Evolutionary conservation across 352 stramenopile species (phyloP), one percentile per base, ranked within the genome.

Genomic region (Pythium phragmiticola): DNA sequence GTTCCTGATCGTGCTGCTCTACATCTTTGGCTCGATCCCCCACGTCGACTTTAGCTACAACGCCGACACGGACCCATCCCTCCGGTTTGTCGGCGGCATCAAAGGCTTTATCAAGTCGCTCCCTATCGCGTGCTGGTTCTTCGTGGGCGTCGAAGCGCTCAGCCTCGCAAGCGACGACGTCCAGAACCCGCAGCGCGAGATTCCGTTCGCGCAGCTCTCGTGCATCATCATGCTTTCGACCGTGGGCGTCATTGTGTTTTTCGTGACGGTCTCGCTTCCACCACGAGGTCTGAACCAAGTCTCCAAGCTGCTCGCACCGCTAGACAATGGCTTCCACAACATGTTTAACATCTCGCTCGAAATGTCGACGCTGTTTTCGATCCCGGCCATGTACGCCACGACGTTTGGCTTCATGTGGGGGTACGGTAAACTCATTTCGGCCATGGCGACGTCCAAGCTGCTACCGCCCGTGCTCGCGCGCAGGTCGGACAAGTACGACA

Each of bases 341-440:
- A 72, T 76, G 51, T 73, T 79, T 46, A 43, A 47, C 12, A 60
- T 76, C 14, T 42, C 39, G 2, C 16, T 57, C 23, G n/a, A 28
- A 3, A 55, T 51, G 23, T 66, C 69, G 3, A 74, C 69, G 33
- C 14, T 72, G 17, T 72, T 76, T 5, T 76, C 69, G 19, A 67
- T 76, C 28, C 72, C 72, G 4, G 65, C 65, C 4, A 72, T 62
- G 57, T 79, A 74, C 56, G 68, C 69, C 8, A 72, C 61, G 19
- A 65, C 61, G 1, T 75, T 74, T 39, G 72, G 72, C 14, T 79
- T 73, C 60, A 73, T 73, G 66, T 73, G 66, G 66, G 66, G 60
- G 11, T 73, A 68, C 60, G 66, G 60, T 4, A 68, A 68, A 41
- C 60, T 73, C 12, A 73, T 73, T 23, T 47, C 23, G 2, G 54